Base-by-base conservation (phyloP, 163 green algal species). In the Picocystis sp. region DNA sequence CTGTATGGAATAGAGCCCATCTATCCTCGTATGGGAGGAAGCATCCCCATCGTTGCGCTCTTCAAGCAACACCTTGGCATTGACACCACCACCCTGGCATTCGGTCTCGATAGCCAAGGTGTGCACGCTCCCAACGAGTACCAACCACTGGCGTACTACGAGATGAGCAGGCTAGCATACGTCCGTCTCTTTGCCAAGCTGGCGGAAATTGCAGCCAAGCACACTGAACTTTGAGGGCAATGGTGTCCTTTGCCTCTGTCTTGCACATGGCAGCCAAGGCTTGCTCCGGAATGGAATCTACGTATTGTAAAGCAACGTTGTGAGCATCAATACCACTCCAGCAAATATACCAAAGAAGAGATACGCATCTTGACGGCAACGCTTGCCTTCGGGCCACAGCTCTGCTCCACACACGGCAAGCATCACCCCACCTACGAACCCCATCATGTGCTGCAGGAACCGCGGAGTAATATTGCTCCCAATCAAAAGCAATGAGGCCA, bases 381-480 rank as follows among this genome's bases (percentile, higher is more conserved):
- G 78, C 11, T 64, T 64, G 0, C 63, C 86, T 62, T 93, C 86
- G 3, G 86, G 84, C 77, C 71, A 87, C 55, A 95, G 76, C 71
- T 95, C 86, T 25, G 89, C 60, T 19, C 56, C 56, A 52, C 81
- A 93, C 19, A 93, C 84, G 0, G 80, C 80, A 38, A 75, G 66
- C 83, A 94, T 94, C 43, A 93, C 66, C 35, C 84, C 83, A 5
- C 83, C 85, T 11, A 87, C 79, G 60, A 75, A 78, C 0, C 77
- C 84, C 17, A 86, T 63, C 42, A 93, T 62, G 33, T 71, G 74
- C 21, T 90, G 69, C 41, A 94, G 58, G 5, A 60, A 58, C 22
- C 70, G 53, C 43, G 67, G 44, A 0, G 70, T 83, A 13, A 92
- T 62, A 55, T 86, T 81, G 2, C 78, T 75, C 51, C 74, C 65